Conservation (phyloP, 179 eudicot species). For the Carnegiea gigantea region DNA sequence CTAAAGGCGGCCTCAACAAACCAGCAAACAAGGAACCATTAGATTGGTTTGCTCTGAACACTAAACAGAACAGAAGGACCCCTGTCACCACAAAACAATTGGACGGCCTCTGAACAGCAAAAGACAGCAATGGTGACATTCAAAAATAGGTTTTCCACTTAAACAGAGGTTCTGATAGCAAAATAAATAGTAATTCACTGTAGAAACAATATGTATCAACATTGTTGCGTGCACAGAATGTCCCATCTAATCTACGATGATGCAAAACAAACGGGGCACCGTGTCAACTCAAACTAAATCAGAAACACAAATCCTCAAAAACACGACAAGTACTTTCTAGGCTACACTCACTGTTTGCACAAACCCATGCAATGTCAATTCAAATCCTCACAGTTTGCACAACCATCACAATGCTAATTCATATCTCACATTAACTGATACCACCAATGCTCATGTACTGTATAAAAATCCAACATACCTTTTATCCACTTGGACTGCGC, state of each 20-base stretch:
- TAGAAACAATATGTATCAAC: conserved; percentile 5
- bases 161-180: background rate
- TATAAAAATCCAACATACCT: too few species aligned
- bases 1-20: conserved; percentile 18
- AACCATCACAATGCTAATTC: too few species aligned
- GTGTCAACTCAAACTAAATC: too few species aligned
- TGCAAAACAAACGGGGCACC: background rate
- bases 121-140: conserved; percentile 4
- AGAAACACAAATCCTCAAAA: too few species aligned
- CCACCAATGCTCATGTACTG: too few species aligned
- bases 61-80: background rate
- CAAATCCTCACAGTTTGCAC: too few species aligned
- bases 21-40: conserved; percentile 11
- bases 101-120: background rate
- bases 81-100: conserved; percentile 1
- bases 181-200: background rate
- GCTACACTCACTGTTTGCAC: too few species aligned
- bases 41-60: conserved; percentile 1
- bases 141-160: background rate
- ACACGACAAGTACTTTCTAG: too few species aligned
- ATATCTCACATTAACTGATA: too few species aligned
- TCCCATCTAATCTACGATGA: conserved; percentile 21
- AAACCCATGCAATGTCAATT: too few species aligned
- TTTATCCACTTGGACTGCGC: too few species aligned
- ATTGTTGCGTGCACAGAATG: conserved; percentile 1